phyloP scores from a whole-genome alignment of 306 rosid genomes.

The Quercus suber region DNA sequence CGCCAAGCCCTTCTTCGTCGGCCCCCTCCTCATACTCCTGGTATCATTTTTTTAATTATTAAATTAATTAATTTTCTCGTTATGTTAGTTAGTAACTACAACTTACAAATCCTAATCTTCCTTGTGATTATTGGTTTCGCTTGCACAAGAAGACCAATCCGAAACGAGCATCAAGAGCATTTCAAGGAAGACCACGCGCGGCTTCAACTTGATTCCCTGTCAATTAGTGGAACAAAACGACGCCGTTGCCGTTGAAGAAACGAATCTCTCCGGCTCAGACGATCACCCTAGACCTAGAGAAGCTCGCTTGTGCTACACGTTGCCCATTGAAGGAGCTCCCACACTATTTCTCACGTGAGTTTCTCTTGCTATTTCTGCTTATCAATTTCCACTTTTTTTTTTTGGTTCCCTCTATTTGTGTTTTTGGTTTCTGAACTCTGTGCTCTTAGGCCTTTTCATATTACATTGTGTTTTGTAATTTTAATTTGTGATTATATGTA shows the following conservation, averaged over 20 bases:
- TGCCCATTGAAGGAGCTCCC: conserved; percentile 58
- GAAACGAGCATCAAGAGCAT: conserved; percentile 41
- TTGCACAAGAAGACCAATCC: conserved; percentile 41
- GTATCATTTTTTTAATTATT: conserved; percentile 4
- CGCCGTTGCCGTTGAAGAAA: background rate
- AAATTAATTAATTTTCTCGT: background rate
- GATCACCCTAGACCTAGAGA: conserved; percentile 28
- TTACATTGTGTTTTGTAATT: background rate
- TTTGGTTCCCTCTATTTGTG: too few relatives aligned
- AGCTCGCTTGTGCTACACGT: conserved; percentile 61
- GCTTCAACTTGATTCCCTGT: conserved; percentile 78
- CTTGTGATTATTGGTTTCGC: background rate
- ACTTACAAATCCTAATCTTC: background rate
- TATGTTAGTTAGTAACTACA: background rate
- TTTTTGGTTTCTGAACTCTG: too few relatives aligned
- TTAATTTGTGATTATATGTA: background rate
- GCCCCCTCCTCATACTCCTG: conserved; percentile 22
- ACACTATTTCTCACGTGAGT: conserved; percentile 57
- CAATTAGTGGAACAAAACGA: conserved; percentile 21
- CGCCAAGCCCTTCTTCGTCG: conserved; percentile 66
- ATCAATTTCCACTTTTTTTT: background rate
- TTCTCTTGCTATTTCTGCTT: background rate
- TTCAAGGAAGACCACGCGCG: conserved; percentile 61
- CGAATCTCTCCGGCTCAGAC: conserved; percentile 8
- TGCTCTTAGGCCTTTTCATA: background rate